Conservation (phyloP, 768 basidiomycete species). For the Mycena vitilis region DNA sequence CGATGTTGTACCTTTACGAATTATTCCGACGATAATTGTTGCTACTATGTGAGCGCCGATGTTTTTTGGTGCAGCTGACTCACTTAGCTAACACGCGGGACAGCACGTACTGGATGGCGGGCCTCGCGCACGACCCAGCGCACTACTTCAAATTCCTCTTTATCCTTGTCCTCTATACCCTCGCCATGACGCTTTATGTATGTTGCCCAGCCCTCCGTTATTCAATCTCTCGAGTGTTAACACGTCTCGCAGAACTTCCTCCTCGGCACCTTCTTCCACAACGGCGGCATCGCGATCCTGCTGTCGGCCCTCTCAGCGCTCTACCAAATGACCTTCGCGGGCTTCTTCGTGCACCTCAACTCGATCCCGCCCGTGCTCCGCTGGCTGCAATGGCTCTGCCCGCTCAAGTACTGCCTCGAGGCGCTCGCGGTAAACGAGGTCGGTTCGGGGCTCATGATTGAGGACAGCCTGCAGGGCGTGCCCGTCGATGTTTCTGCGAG, state of each 20-base stretch:
- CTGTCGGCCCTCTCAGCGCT: conserved; percentile 80
- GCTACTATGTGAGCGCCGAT: conserved; percentile 86
- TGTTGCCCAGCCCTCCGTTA: no score
- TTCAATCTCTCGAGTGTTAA: no score
- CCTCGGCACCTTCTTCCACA: conserved; percentile 83
- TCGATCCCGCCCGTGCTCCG: conserved; percentile 91
- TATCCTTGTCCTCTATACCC: conserved; percentile 85
- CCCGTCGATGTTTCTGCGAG: conserved; percentile 83
- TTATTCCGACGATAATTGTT: conserved; percentile 91
- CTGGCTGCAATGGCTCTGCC: conserved; percentile 94
- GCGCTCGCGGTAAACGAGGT: conserved; percentile 95
- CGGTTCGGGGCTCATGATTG: conserved; percentile 85
- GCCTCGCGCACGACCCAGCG: conserved; percentile 79
- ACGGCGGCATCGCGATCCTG: conserved; percentile 92
- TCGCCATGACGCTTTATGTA: conserved; percentile 90
- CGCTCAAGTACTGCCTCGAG: conserved; percentile 85
- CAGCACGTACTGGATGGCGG: conserved; percentile 97
- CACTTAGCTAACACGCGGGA: conserved; percentile 1
- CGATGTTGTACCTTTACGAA: conserved; percentile 88
- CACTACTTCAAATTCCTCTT: conserved; percentile 96
- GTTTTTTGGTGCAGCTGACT: no score
- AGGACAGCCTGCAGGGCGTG: conserved; percentile 83
- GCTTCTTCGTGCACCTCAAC: conserved; percentile 91
- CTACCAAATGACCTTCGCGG: conserved; percentile 90
- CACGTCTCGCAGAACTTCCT: conserved; percentile 80